phyloP scores from a whole-genome alignment of 1,284 basidiomycete species.

The Irpex sp. region DNA sequence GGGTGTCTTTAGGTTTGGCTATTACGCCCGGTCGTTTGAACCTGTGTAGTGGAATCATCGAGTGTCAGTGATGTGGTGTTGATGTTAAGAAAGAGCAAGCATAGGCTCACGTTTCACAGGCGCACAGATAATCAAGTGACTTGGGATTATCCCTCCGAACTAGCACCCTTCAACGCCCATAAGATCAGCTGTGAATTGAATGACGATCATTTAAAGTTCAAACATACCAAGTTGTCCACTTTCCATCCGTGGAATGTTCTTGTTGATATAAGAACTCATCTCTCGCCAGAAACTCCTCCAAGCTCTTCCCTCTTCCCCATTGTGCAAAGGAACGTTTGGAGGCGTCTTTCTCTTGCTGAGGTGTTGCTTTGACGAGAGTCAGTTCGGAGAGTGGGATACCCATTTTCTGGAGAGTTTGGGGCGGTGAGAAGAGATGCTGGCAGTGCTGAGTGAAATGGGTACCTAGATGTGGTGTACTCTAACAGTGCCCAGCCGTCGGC shows the following conservation, averaged over 20 bases:
- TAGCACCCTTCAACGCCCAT: slow-evolving; percentile 34
- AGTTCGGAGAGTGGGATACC: slow-evolving; percentile 8
- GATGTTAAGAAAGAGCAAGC: too few relatives aligned
- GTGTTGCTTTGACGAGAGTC: slow-evolving; percentile 27
- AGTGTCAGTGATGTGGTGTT: too few relatives aligned
- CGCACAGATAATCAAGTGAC: slow-evolving; percentile 39
- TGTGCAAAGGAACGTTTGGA: slow-evolving; percentile 29
- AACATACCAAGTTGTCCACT: slow-evolving; percentile 35
- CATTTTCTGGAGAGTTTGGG: not conserved
- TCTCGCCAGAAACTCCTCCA: slow-evolving; percentile 33
- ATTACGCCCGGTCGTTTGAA: slow-evolving; percentile 26
- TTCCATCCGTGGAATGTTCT: slow-evolving; percentile 34
- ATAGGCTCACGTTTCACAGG: slow-evolving; percentile 49
- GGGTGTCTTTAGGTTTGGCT: slow-evolving; percentile 4
- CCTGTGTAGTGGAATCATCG: too few relatives aligned
- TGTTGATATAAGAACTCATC: slow-evolving; percentile 30
- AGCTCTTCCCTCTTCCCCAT: slow-evolving; percentile 32
- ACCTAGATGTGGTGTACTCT: too few relatives aligned
- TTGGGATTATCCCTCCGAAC: slow-evolving; percentile 34
- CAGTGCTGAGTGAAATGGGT: too few relatives aligned
- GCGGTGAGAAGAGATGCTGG: too few relatives aligned
- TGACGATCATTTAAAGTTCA: not conserved
- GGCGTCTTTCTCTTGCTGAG: slow-evolving; percentile 30
- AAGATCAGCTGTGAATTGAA: not conserved
- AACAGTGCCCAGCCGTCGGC: not conserved